A percentile compares a stretch with the other conserved stretches of the same genome.
Evolutionary conservation across 2,329 filamentous ascomycete genomes (phyloP).

Genomic region (Uncinocarpus reesii): DNA sequence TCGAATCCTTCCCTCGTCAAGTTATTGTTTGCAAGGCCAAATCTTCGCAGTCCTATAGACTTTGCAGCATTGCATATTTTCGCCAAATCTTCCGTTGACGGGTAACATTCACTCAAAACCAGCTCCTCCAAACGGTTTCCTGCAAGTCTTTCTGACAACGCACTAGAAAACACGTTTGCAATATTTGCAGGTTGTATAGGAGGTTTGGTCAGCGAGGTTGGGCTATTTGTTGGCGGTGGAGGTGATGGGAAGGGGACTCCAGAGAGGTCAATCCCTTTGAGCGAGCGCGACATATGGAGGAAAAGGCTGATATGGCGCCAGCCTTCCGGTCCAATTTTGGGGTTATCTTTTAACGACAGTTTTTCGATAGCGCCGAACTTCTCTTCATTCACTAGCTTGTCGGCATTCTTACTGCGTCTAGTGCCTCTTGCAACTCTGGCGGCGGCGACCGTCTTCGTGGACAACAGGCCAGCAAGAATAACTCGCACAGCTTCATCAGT

Average conservation of each 20-base stretch:
- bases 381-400: constrained; percentile 32
- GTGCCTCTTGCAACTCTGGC: constrained; percentile 40
- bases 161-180: constrained; percentile 59
- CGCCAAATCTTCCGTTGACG: constrained; percentile 60
- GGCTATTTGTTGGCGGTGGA: constrained; percentile 17
- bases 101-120: constrained; percentile 67
- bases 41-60: constrained; percentile 62
- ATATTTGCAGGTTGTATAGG: constrained; percentile 39
- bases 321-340: constrained; percentile 69
- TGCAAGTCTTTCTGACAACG: constrained; percentile 64
- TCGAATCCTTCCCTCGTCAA: constrained; percentile 63
- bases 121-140: constrained; percentile 70
- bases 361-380: constrained; percentile 66
- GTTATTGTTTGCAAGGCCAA: constrained; percentile 74
- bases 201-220: constrained; percentile 20
- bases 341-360: constrained; percentile 78
- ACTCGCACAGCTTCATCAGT: constrained; percentile 79
- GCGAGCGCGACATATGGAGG: constrained; percentile 74
- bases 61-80: constrained; percentile 73
- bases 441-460: constrained; percentile 58
- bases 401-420: constrained; percentile 13
- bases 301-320: constrained; percentile 90
- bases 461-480: constrained; percentile 73
- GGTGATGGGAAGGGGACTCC: constrained; percentile 63
- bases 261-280: constrained; percentile 79